Percentiles rank a stretch among this genome's conserved stretches.
These are phyloP conservation scores for Cynanchum wilfordii DNA, from an alignment of 257 asterid species.

Conservation along the genomic window DNA sequence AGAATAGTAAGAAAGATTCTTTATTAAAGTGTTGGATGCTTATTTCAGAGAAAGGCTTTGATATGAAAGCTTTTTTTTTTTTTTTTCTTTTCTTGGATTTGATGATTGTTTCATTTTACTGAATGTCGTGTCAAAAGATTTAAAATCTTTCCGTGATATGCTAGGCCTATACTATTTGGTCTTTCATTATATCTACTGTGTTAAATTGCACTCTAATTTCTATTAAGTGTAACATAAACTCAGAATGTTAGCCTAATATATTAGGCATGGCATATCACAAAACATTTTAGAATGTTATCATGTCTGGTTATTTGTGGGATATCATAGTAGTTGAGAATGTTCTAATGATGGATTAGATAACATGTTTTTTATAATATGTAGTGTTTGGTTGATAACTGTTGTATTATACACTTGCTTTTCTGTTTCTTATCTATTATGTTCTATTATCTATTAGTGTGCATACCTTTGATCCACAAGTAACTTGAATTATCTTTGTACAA, in stretches of 20 bases:
- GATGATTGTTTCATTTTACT: background rate
- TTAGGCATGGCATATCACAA: background rate
- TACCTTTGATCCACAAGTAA: background rate
- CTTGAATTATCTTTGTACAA: constrained; percentile 28
- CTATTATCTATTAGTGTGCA: background rate
- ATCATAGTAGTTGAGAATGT: background rate
- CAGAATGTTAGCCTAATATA: background rate
- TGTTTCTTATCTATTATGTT: background rate
- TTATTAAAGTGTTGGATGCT: background rate
- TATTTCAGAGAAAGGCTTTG: background rate
- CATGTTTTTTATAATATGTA: background rate
- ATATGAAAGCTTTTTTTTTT: background rate
- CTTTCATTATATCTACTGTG: background rate
- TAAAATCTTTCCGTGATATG: background rate
- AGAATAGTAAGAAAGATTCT: background rate
- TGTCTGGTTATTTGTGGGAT: too few species aligned
- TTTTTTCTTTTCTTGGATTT: background rate
- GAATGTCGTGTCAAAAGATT: background rate
- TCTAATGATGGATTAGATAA: background rate
- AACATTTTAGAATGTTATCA: background rate
- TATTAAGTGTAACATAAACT: background rate
- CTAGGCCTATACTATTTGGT: background rate
- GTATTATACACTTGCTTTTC: background rate
- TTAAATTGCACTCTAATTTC: background rate
- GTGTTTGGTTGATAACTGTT: background rate